Conservation (phyloP, 768 basidiomycete genomes). For the Kwoniella shandongensis region DNA sequence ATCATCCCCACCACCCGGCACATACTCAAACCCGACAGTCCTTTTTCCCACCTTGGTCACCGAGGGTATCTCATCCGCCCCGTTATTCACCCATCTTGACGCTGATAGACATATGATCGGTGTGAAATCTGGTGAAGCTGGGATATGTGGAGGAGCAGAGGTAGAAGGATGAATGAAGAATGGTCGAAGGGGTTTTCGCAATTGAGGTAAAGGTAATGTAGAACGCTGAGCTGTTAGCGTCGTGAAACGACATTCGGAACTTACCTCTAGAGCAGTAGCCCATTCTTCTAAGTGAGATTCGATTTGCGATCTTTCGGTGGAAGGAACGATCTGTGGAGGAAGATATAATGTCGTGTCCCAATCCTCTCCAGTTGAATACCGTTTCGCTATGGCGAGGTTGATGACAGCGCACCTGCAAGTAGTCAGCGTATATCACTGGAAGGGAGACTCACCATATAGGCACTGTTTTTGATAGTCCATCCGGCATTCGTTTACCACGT, state of each 20-base stretch:
- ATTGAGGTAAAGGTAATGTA: conserved; percentile 65
- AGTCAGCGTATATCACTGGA: neutral
- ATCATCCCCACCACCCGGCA: conserved; percentile 94
- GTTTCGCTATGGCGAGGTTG: conserved; percentile 62
- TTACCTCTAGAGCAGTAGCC: conserved; percentile 68
- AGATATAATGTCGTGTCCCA: conserved; percentile 71
- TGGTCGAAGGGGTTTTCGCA: conserved; percentile 71
- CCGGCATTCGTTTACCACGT: conserved; percentile 88
- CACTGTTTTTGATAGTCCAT: conserved; percentile 87
- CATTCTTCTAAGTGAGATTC: conserved; percentile 65
- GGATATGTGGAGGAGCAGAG: conserved; percentile 57
- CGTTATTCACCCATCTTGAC: conserved; percentile 63
- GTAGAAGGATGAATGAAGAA: conserved; percentile 83
- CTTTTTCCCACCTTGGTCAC: conserved; percentile 43
- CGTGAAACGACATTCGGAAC: conserved; percentile 25
- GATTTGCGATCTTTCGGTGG: conserved; percentile 79
- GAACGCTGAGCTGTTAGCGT: conserved; percentile 61
- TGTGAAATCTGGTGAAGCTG: conserved; percentile 21
- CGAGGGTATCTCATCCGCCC: conserved; percentile 51
- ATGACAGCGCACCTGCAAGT: conserved; percentile 63
- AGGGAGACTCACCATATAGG: conserved; percentile 72
- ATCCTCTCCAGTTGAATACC: conserved; percentile 10
- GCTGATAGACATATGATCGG: conserved; percentile 86
- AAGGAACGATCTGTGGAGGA: conserved; percentile 60
- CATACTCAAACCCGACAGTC: conserved; percentile 74